phyloP scores from a whole-genome alignment of 2,329 filamentous ascomycete genomes.

The Verticillium dahliae region DNA sequence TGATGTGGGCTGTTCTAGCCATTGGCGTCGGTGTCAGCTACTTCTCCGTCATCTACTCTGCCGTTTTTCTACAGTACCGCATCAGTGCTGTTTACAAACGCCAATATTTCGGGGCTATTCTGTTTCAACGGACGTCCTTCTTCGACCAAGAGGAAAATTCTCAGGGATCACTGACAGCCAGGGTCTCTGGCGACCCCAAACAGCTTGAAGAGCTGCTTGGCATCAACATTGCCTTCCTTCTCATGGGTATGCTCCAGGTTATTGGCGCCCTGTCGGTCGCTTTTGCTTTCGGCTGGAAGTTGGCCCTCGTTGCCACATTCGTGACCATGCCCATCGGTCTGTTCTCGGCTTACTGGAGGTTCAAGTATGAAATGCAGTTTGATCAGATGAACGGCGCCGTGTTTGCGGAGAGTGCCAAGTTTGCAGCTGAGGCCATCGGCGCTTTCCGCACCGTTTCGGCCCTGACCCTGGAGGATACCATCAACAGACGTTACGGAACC shows the following conservation, averaged over 20 bases:
- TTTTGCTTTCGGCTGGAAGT: slow-evolving; percentile 71
- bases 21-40: slow-evolving; percentile 46
- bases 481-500: slow-evolving; percentile 52
- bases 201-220: slow-evolving; percentile 58
- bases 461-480: slow-evolving; percentile 62
- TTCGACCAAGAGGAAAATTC: slow-evolving; percentile 56
- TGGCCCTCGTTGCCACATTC: slow-evolving; percentile 60
- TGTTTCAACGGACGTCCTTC: slow-evolving; percentile 52
- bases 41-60: slow-evolving; percentile 36
- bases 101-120: slow-evolving; percentile 54
- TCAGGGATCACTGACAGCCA: slow-evolving; percentile 52
- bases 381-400: slow-evolving; percentile 62
- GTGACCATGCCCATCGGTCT: slow-evolving; percentile 49
- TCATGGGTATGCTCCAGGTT: slow-evolving; percentile 59
- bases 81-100: slow-evolving; percentile 49
- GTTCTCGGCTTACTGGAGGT: slow-evolving; percentile 40
- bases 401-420: slow-evolving; percentile 66
- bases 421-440: slow-evolving; percentile 67
- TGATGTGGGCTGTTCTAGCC: slow-evolving; percentile 59
- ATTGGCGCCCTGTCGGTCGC: slow-evolving; percentile 59
- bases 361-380: slow-evolving; percentile 58
- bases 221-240: slow-evolving; percentile 56
- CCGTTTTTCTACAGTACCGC: slow-evolving; percentile 39
- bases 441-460: slow-evolving; percentile 68
- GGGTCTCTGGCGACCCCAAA: slow-evolving; percentile 49